Conservation (phyloP, 2,329 filamentous ascomycete genomes). For the Chrysoporthe austroafricana region DNA sequence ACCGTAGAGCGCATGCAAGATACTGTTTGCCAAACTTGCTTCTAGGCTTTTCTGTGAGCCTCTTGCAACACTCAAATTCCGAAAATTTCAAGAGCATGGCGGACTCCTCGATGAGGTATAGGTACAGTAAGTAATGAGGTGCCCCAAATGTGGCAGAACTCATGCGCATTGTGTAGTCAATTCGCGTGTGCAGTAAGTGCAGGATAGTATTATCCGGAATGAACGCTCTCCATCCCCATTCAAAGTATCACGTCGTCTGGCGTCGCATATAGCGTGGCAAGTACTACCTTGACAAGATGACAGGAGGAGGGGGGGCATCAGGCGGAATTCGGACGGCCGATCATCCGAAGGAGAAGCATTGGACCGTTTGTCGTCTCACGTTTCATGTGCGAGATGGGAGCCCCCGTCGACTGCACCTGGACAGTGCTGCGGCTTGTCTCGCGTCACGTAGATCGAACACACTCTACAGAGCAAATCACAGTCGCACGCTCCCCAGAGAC, state of each 20-base stretch:
- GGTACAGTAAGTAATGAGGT: no score
- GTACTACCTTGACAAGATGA: neutral
- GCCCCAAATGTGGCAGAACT: no score
- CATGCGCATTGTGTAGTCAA: neutral
- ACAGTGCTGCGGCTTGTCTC: neutral
- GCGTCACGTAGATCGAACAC: neutral
- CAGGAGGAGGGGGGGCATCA: neutral
- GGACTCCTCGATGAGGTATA: no score
- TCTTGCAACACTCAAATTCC: no score
- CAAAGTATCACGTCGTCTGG: neutral
- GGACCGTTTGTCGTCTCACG: slow-evolving; percentile 14
- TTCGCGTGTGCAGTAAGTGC: neutral
- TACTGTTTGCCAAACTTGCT: no score
- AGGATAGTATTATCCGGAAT: neutral
- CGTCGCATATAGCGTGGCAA: neutral
- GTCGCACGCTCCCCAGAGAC: neutral
- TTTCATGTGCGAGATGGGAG: neutral
- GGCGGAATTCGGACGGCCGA: slow-evolving; percentile 21
- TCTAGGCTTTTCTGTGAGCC: no score
- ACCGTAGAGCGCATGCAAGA: no score
- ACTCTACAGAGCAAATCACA: neutral
- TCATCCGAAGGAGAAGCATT: slow-evolving; percentile 23
- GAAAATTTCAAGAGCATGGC: no score
- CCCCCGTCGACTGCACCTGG: neutral
- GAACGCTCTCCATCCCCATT: neutral